A percentile compares a stretch with the other conserved stretches of the same genome.
Conservation (phyloP, 148 eudicot genomes). For the Persicaria maculosa region DNA sequence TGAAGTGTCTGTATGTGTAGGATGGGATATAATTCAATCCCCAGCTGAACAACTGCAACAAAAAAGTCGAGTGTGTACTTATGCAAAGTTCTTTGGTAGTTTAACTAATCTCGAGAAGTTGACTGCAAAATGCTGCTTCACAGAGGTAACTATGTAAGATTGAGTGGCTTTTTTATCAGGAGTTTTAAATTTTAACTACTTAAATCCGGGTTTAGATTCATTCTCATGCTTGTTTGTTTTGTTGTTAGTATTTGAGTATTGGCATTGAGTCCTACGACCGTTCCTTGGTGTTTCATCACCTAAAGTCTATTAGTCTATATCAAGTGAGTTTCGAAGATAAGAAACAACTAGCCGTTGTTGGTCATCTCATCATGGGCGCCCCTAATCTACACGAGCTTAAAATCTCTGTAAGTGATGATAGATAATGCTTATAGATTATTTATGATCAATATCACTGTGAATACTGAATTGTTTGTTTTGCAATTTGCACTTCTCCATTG, state of each 20-base stretch:
- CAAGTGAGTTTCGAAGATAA: constrained; percentile 23
- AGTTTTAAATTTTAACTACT: neutral
- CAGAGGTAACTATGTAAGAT: constrained; percentile 44
- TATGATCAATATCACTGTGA: too few relatives aligned
- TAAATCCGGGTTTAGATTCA: neutral
- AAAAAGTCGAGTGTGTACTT: constrained; percentile 16
- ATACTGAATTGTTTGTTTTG: neutral
- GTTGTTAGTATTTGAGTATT: constrained; percentile 65
- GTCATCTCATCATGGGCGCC: constrained; percentile 63
- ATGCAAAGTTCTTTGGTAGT: neutral
- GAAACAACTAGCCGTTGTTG: constrained; percentile 64
- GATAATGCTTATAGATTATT: too few relatives aligned
- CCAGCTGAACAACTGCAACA: constrained; percentile 48
- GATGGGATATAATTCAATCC: constrained; percentile 40
- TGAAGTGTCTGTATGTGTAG: neutral
- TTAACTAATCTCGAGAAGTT: constrained; percentile 50
- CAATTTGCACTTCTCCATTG: too few relatives aligned
- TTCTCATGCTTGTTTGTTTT: neutral
- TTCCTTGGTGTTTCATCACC: constrained; percentile 31
- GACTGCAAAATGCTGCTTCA: constrained; percentile 51
- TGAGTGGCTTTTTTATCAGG: too few relatives aligned
- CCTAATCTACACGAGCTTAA: too few relatives aligned
- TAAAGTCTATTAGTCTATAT: constrained; percentile 24
- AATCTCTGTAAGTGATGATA: too few relatives aligned
- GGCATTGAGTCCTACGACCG: constrained; percentile 50